Conservation (phyloP, 2,329 filamentous ascomycete species). For the Dothistroma pini region DNA sequence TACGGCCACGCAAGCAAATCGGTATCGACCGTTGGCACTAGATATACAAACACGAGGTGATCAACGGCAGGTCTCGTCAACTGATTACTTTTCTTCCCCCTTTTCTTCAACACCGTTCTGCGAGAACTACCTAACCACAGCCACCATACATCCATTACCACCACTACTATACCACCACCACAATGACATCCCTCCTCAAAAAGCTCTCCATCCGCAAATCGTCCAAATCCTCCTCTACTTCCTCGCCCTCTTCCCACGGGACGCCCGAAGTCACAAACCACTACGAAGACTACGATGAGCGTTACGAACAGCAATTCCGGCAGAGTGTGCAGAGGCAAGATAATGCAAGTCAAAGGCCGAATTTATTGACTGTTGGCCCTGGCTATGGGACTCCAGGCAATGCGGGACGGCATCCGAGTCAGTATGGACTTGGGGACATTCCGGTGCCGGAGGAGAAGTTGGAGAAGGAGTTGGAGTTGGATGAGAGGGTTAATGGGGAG, state of each 20-base stretch:
- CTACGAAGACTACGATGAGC: slow-evolving; percentile 1
- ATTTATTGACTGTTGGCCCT: background rate
- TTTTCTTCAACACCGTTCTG: too few species aligned
- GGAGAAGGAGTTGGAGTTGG: slow-evolving; percentile 1
- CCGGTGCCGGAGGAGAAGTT: background rate
- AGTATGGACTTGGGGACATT: background rate
- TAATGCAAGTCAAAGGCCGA: background rate
- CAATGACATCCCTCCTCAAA: slow-evolving; percentile 2
- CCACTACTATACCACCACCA: background rate
- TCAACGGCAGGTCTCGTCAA: background rate
- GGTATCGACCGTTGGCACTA: background rate
- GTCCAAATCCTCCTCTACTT: background rate
- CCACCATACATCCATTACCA: background rate
- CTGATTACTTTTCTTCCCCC: too few species aligned
- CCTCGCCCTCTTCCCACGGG: background rate
- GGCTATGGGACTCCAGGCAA: background rate
- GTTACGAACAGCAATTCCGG: background rate
- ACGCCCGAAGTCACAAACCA: background rate
- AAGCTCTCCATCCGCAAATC: background rate
- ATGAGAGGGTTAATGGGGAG: background rate
- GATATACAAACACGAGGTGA: background rate
- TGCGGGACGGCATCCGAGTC: background rate
- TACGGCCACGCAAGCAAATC: background rate
- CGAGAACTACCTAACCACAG: background rate
- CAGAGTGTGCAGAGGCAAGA: background rate